Base-by-base conservation (phyloP, 2,329 filamentous ascomycete species). In the Diaporthe citriasiana region DNA sequence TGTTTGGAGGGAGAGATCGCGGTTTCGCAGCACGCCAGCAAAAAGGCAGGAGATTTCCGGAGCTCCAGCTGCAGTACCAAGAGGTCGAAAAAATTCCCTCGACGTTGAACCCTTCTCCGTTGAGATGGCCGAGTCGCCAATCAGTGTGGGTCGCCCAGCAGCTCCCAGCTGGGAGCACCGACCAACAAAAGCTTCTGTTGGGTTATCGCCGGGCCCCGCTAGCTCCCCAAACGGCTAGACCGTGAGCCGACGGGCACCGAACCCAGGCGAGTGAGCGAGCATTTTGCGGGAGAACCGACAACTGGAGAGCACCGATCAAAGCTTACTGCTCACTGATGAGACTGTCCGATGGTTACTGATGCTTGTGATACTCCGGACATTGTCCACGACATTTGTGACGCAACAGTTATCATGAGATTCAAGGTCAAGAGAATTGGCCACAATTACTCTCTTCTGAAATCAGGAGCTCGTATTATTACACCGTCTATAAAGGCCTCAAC, bases 181-280 rank as follows among this genome's bases (percentile, higher is more conserved):
- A 70, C 74, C 74, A 75, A 71, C 72, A 70, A 63, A 74, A 70
- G 47, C 68, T 75, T 71, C 74, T 73, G 71, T 74, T 73, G 72
- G 72, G 73, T 66, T 63, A 55, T 63, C 70, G 56, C 56, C 30
- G 13, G 22, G 33, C 5, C 72, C 72, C 72, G 25, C 72, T 71
- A 73, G 45, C 42, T n/a, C 47, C 70, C 60, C 42, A 40, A 57
- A 56, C 53, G 68, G 66, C 56, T 69, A 59, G 72, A 13, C 50
- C 53, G 63, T 65, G 30, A 45, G 19, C 68, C 68, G 57, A 75
- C 74, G 74, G 74, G 60, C 57, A 74, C 74, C 72, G 74, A 75
- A 75, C 55, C 19, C 22, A n/a, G 66, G 40, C 42, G 47, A 70
- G 45, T 35, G 30, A 70, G 56, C 53, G 68, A 57, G 25, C 30